These are phyloP conservation scores for Lasiosphaeris hirsuta DNA, from an alignment of 495 filamentous ascomycete genomes.

Conservation along the genomic window DNA sequence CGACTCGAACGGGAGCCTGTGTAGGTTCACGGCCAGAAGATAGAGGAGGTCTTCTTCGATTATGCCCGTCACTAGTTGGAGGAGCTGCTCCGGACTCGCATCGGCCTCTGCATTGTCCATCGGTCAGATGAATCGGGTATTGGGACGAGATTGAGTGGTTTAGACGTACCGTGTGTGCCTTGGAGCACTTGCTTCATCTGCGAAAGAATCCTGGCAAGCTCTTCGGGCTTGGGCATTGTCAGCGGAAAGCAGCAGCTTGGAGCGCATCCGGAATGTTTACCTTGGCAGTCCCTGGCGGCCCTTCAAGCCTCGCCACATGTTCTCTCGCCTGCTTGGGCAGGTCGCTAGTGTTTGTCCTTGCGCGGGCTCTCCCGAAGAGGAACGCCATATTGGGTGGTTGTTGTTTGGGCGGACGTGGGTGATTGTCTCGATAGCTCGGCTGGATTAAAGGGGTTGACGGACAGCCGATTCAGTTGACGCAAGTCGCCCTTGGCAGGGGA, in stretches of 20 bases:
- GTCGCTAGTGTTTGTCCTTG: conserved; percentile 51
- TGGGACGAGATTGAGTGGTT: neutral
- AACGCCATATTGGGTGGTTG: conserved; percentile 68
- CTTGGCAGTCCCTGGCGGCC: conserved; percentile 48
- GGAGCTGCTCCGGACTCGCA: conserved; percentile 79
- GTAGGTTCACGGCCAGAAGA: conserved; percentile 72
- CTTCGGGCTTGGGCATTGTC: conserved; percentile 40
- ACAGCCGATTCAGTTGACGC: neutral
- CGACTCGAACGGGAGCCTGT: conserved; percentile 87
- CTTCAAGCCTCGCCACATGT: conserved; percentile 52
- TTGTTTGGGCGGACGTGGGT: conserved; percentile 5
- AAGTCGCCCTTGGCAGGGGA: neutral
- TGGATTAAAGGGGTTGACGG: neutral
- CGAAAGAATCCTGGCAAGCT: conserved; percentile 65
- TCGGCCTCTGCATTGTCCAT: conserved; percentile 62
- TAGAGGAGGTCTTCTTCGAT: conserved; percentile 86
- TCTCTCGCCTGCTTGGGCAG: conserved; percentile 53
- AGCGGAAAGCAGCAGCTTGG: neutral
- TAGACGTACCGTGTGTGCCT: conserved; percentile 68
- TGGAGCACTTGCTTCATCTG: conserved; percentile 84
- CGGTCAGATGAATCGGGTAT: neutral
- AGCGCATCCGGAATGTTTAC: conserved; percentile 30
- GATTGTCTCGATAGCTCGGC: neutral
- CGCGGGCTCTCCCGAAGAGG: conserved; percentile 74
- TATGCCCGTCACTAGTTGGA: conserved; percentile 71